phyloP scores from a whole-genome alignment of 1,139 yeast species.

The Candida sp. region DNA sequence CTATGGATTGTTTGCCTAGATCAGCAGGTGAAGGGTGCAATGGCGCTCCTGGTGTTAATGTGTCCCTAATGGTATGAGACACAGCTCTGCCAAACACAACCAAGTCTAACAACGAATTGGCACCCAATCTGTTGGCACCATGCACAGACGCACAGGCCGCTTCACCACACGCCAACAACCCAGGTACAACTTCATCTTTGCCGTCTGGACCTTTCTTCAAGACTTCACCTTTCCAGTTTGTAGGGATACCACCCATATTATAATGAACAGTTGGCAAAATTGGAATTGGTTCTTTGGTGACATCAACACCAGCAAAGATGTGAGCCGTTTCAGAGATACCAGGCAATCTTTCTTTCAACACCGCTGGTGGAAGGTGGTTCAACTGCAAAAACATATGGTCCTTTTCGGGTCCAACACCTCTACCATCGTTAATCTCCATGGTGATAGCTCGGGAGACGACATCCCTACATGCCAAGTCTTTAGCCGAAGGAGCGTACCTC shows the following conservation, averaged over 20 bases:
- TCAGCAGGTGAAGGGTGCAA: slow-evolving; percentile 78
- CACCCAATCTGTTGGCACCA: slow-evolving; percentile 99
- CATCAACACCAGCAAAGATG: slow-evolving; percentile 99
- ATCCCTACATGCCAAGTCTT: slow-evolving; percentile 98
- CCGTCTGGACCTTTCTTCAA: slow-evolving; percentile 84
- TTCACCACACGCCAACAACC: slow-evolving; percentile 98
- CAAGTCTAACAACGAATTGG: slow-evolving; percentile 94
- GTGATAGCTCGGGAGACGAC: slow-evolving; percentile 98
- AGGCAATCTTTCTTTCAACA: slow-evolving; percentile 94
- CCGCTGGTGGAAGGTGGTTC: slow-evolving; percentile 90
- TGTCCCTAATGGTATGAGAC: slow-evolving; percentile 86
- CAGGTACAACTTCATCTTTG: slow-evolving; percentile 90
- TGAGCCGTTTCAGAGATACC: slow-evolving; percentile 99
- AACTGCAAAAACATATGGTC: slow-evolving; percentile 96
- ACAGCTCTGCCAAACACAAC: slow-evolving; percentile 99
- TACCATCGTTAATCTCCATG: slow-evolving; percentile 97
- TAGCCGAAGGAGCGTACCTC: slow-evolving; percentile 98
- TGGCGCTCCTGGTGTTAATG: slow-evolving; percentile 87
- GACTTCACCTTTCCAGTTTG: slow-evolving; percentile 97
- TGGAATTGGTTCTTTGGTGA: slow-evolving; percentile 99
- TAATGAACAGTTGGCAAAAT: slow-evolving; percentile 98
- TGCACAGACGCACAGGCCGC: slow-evolving; percentile 99
- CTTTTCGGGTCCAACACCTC: slow-evolving; percentile 97
- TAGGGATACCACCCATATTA: slow-evolving; percentile 99
- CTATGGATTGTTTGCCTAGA: slow-evolving; percentile 88